Percentiles rank a stretch among this genome's conserved stretches.
Evolutionary conservation across 2,329 filamentous ascomycete genomes (phyloP).

Genomic region (Verticillium nonalfalfae): DNA sequence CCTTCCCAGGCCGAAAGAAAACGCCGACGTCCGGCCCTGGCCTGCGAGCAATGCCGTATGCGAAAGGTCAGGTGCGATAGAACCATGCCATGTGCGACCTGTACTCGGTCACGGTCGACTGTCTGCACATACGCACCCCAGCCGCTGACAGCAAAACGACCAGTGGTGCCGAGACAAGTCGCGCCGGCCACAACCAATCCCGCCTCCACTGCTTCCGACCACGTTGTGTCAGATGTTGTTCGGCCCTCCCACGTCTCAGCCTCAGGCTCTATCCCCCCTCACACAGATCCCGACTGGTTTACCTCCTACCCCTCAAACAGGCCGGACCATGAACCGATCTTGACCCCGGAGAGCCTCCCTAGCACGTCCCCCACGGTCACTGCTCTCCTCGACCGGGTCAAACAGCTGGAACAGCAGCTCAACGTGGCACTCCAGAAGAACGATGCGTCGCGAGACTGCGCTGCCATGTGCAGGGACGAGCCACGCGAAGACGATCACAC

Average conservation of each 20-base stretch:
- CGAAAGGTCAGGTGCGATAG: slow-evolving; percentile 59
- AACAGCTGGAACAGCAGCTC: slow-evolving; percentile 36
- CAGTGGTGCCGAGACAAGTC: neutral
- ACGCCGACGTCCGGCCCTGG: slow-evolving; percentile 33
- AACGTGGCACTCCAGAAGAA: neutral
- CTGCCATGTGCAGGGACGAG: slow-evolving; percentile 1
- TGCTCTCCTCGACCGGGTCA: slow-evolving; percentile 28
- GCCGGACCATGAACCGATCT: neutral
- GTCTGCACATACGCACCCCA: slow-evolving; percentile 45
- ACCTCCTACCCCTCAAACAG: neutral
- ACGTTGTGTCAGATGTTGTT: neutral
- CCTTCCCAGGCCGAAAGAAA: slow-evolving; percentile 22
- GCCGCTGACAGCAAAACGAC: slow-evolving; percentile 14
- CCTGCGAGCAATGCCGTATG: slow-evolving; percentile 50
- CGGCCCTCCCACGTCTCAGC: neutral
- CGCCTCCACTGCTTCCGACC: neutral
- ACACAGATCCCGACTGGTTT: neutral
- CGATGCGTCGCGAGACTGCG: neutral
- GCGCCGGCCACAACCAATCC: neutral
- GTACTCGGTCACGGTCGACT: slow-evolving; percentile 46
- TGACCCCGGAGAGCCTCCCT: slow-evolving; percentile 12
- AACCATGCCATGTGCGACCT: slow-evolving; percentile 52
- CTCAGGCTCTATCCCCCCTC: neutral
- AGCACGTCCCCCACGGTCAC: slow-evolving; percentile 16
- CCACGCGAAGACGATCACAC: neutral